Conservation (phyloP, 129 eudicot species). For the Heracleum sosnowskyi region DNA sequence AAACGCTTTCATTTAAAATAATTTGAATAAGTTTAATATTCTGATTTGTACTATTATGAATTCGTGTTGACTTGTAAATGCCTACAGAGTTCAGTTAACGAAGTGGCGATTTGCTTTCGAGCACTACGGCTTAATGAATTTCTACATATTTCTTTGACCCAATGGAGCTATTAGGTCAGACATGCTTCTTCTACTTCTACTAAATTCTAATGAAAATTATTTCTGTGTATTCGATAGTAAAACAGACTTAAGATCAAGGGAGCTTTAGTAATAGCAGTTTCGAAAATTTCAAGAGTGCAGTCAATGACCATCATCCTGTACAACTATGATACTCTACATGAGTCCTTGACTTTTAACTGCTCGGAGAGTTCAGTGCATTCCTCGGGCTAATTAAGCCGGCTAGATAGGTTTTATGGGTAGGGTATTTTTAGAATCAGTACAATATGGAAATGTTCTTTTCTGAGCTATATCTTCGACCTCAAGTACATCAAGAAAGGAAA, state of each 20-base stretch:
- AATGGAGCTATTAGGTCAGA: too few species aligned
- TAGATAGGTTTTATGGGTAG: not conserved
- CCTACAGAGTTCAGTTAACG: too few species aligned
- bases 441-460: not conserved
- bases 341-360: not conserved
- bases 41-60: too few species aligned
- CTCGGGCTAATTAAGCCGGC: not conserved
- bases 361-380: not conserved
- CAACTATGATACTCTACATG: not conserved
- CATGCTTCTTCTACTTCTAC: too few species aligned
- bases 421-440: not conserved
- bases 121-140: too few species aligned
- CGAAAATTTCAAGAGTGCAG: not conserved
- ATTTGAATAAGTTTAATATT: too few species aligned
- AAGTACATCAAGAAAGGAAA: not conserved
- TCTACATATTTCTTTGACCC: too few species aligned
- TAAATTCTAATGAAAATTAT: too few species aligned
- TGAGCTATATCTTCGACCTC: not conserved
- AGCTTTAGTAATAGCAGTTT: not conserved
- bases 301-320: not conserved
- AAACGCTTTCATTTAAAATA: too few species aligned
- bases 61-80: too few species aligned
- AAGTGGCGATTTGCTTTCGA: too few species aligned
- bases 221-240: too few species aligned
- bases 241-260: not conserved